Percentiles rank a stretch among this genome's conserved stretches.
These are phyloP conservation scores for Oryza nivara DNA, from an alignment of 176 grass and related monocot genomes.

Conservation along the genomic window DNA sequence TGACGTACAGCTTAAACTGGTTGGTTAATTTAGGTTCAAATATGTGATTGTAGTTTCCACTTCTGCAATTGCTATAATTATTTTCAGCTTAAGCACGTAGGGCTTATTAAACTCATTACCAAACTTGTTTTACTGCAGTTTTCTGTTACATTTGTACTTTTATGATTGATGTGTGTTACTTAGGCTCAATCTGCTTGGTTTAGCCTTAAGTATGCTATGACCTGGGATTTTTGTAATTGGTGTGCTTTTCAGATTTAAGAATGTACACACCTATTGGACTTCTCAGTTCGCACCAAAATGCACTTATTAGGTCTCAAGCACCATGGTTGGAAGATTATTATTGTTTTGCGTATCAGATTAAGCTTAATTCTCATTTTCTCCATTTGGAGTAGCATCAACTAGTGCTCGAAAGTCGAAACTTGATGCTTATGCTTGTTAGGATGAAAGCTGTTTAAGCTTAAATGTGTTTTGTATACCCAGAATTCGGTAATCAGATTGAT, in stretches of 20 bases:
- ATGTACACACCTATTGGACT: not conserved
- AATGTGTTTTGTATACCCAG: not conserved
- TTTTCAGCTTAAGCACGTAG: not conserved
- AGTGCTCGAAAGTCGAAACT: not conserved
- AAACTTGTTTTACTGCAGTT: not conserved
- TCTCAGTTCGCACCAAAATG: not conserved
- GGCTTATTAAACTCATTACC: not conserved
- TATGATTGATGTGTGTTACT: not conserved
- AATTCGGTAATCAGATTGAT: not conserved
- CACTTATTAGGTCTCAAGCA: not conserved
- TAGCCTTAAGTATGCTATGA: not conserved
- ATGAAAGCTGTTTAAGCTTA: not conserved
- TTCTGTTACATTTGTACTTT: not conserved
- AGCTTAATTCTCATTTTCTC: slow-evolving; percentile 1
- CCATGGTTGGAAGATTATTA: not conserved
- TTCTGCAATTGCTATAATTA: not conserved
- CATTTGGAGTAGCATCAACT: not conserved
- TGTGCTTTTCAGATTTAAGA: not conserved
- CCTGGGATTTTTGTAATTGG: not conserved
- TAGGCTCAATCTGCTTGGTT: not conserved
- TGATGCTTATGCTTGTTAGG: not conserved
- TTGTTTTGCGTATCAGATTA: not conserved
- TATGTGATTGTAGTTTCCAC: not conserved
- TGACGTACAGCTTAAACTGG: not conserved
- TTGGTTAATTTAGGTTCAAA: not conserved